Conservation (phyloP, 1,139 yeast species). For the Pneumocystis sp. region DNA sequence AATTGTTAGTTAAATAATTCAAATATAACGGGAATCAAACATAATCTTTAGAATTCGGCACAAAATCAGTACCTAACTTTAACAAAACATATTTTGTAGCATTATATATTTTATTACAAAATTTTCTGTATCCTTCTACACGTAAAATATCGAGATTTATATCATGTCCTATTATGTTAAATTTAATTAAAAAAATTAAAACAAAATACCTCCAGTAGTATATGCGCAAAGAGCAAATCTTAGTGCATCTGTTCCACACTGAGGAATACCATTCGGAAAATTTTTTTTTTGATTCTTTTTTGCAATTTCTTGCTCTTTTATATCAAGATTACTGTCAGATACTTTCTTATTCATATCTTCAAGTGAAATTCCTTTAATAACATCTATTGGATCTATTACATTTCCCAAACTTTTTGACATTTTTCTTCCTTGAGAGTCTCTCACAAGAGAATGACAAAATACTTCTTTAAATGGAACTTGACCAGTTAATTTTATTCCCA, state of each 20-base stretch:
- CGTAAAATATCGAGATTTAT: slow-evolving; percentile 90
- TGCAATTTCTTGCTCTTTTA: slow-evolving; percentile 77
- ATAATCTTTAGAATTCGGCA: slow-evolving; percentile 49
- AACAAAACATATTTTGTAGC: slow-evolving; percentile 94
- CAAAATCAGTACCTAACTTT: slow-evolving; percentile 78
- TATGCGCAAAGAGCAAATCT: slow-evolving; percentile 97
- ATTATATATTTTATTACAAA: slow-evolving; percentile 98
- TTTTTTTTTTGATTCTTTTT: slow-evolving; percentile 74
- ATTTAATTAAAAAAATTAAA: background rate
- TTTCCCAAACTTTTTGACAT: slow-evolving; percentile 97
- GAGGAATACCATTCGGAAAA: slow-evolving; percentile 95
- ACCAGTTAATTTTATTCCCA: slow-evolving; percentile 83
- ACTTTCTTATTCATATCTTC: slow-evolving; percentile 69
- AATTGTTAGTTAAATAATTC: slow-evolving; percentile 9
- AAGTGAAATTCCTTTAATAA: slow-evolving; percentile 71
- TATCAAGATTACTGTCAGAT: slow-evolving; percentile 69
- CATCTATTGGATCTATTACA: slow-evolving; percentile 90
- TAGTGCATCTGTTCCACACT: slow-evolving; percentile 97
- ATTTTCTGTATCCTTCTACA: slow-evolving; percentile 97
- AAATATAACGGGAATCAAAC: slow-evolving; percentile 11
- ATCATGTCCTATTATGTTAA: slow-evolving; percentile 44
- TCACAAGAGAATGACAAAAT: slow-evolving; percentile 93
- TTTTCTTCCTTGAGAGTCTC: slow-evolving; percentile 98
- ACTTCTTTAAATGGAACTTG: slow-evolving; percentile 88
- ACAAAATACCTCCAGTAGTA: slow-evolving; percentile 59